A percentile compares a stretch with the other conserved stretches of the same genome.
These are phyloP conservation scores for Pythium volutum DNA, from an alignment of 352 stramenopile genomes.

Conservation along the genomic window DNA sequence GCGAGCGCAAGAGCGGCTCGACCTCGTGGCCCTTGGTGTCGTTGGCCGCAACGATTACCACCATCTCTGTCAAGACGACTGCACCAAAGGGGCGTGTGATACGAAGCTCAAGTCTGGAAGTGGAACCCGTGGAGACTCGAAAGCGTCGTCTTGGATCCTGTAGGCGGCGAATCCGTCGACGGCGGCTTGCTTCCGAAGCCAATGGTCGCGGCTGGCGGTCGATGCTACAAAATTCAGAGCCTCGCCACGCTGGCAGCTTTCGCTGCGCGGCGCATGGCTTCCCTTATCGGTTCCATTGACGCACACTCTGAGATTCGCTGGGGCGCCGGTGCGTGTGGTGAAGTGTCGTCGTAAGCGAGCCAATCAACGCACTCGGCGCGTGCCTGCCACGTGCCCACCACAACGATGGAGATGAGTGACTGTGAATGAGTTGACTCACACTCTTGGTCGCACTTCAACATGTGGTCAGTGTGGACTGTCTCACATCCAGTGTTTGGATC, in stretches of 20 bases:
- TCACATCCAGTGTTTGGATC: no score
- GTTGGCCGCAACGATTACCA: slow-evolving; percentile 10
- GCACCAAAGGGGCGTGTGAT: not conserved
- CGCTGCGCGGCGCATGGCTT: not conserved
- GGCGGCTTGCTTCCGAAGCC: not conserved
- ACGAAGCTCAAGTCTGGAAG: no score
- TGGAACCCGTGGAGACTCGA: not conserved
- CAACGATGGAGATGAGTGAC: not conserved
- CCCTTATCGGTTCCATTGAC: not conserved
- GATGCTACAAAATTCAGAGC: no score
- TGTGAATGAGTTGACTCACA: not conserved
- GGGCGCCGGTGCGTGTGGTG: not conserved
- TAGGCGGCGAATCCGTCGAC: no score
- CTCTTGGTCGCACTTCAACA: no score
- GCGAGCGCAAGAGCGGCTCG: slow-evolving; percentile 4
- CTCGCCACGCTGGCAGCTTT: slow-evolving; percentile 10
- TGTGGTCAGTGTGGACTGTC: no score
- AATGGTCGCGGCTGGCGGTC: not conserved
- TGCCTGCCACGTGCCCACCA: slow-evolving; percentile 6
- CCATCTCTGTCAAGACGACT: slow-evolving; percentile 1
- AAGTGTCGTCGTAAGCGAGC: not conserved
- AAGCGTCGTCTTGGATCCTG: no score
- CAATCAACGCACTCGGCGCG: slow-evolving; percentile 15
- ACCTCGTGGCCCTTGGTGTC: not conserved
- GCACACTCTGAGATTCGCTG: slow-evolving; percentile 9